Base-by-base conservation (phyloP, 2,329 filamentous ascomycete genomes). In the Paraphaeosphaeria minitans region DNA sequence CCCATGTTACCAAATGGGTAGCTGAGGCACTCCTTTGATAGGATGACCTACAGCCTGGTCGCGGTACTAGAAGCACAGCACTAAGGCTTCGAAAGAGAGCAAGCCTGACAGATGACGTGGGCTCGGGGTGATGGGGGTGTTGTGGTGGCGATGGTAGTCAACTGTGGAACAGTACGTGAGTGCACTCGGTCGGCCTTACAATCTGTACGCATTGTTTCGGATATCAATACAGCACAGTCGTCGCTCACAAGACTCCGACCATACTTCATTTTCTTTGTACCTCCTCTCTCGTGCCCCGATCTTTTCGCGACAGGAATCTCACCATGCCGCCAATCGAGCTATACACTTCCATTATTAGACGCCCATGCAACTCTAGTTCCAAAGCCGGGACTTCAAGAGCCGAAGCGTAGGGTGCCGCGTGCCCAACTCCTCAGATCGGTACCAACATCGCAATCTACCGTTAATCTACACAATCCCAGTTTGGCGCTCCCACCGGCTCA, bases 321-420 rank as follows among this genome's bases (percentile, higher is more conserved):
- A 10, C 7, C 10, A 14, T 22, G 13, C 12, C 22, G 14, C 16
- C 14, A 16, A 16, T 29, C 22, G 1, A 47, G 7, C 14, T 47
- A 27, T 29, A 12, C 22, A 19, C 46, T 49, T 33, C 29, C 13
- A 16, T 19, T 49, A n/a, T 27, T 49, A n/a, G 29, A 49, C 33
- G 12, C 29, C n/a, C 1, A 21, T 35, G 3, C 29, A 35, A 19
- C 14, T 24, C 8, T 13, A 29, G 0, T 29, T 14, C 33, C 22
- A 42, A 21, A 51, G 54, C 58, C 54, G 50, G 45, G 24, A 27
- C 19, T 19, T 6, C 24, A 56, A 35, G 29, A 51, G 63, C 65
- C 66, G 67, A 70, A 61, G 59, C 55, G 59, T 58, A 62, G 63
- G 68, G 66, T 57, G 50, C 61, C 64, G 64, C 66, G 60, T 68